A percentile compares a stretch with the other conserved stretches of the same genome.
These are phyloP conservation scores for Rhizopus arrhizus DNA, from an alignment of 371 early-diverging fungal genomes.

Conservation along the genomic window DNA sequence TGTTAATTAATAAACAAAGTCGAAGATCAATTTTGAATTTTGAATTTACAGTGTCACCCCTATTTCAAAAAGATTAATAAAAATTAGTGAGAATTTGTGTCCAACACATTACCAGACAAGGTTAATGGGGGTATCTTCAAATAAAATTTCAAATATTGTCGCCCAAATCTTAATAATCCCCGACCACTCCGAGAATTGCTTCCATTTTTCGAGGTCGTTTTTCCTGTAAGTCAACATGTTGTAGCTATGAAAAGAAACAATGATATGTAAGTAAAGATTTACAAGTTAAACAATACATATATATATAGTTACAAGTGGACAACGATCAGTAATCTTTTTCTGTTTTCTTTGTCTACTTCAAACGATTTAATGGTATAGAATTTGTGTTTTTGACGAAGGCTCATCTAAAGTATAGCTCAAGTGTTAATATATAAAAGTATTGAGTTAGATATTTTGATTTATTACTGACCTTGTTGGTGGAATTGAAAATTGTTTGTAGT, in stretches of 20 bases:
- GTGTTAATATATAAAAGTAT: too few species aligned
- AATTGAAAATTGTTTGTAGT: too few species aligned
- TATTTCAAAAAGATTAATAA: neutral
- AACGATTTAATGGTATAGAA: too few species aligned
- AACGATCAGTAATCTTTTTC: too few species aligned
- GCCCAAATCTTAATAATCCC: neutral
- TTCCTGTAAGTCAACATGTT: neutral
- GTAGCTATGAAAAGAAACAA: neutral
- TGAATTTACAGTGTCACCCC: constrained; percentile 4
- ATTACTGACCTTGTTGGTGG: too few species aligned
- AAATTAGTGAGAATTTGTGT: neutral
- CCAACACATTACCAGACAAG: neutral
- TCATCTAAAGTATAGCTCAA: too few species aligned
- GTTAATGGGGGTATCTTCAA: neutral
- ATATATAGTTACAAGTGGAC: neutral
- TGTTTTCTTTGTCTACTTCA: too few species aligned
- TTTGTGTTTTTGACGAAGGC: too few species aligned
- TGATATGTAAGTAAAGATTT: too few species aligned
- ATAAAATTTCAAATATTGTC: neutral
- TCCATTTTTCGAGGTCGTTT: neutral
- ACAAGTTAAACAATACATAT: too few species aligned
- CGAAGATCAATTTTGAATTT: constrained; percentile 1
- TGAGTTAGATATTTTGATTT: too few species aligned
- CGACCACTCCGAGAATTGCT: neutral
- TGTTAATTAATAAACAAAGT: neutral